Base-by-base conservation (phyloP, 2,329 filamentous ascomycete species). In the Cephalotrichum gorgonifer region DNA sequence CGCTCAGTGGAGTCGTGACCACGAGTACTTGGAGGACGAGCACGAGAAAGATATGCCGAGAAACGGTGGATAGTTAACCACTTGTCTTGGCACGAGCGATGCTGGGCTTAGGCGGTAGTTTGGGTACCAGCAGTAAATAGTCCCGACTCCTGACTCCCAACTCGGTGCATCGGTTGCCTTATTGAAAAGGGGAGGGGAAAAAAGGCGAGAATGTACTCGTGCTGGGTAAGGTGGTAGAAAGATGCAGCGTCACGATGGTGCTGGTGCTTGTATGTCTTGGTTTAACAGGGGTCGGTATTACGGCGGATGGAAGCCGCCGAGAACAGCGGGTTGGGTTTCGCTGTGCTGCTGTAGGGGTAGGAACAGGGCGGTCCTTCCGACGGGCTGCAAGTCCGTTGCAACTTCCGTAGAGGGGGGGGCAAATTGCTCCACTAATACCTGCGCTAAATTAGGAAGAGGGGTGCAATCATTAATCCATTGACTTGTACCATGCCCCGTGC, bases 241-340 rank as follows among this genome's bases (percentile, higher is more conserved):
- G 35, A 39, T 39, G 35, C 35, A 5, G 35, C 17, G 17, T 22
- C 15, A 39, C 35, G 35, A 39, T 39, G 35, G 35, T 20, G 35
- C 20, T 39, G 35, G 35, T 20, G 22, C 22, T 39, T 9, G 9
- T 9, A 11, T 20, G 35, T 39, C 35, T n/a, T 39, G 35, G 11
- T 9, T 20, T 39, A 39, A 22, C n/a, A 15, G 35, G 23, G 33
- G 25, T 47, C 33, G 45, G 45, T 26, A n/a, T 47, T n/a, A n/a
- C n/a, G n/a, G n/a, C n/a, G 45, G 39, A 27, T 23, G 44, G 44
- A 28, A 47, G 44, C 38, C 44, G 45, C 28, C 23, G 20, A 39
- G 45, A 47, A 28, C 45, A 39, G 33, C 45, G 33, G 23, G 25
- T 33, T 47, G 20, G 39, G 45, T 47, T 47, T 47, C 33, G 45